A percentile compares a stretch with the other conserved stretches of the same genome.
Conservation (phyloP, 1,139 yeast species). For the Saccharomyces pastorianus region DNA sequence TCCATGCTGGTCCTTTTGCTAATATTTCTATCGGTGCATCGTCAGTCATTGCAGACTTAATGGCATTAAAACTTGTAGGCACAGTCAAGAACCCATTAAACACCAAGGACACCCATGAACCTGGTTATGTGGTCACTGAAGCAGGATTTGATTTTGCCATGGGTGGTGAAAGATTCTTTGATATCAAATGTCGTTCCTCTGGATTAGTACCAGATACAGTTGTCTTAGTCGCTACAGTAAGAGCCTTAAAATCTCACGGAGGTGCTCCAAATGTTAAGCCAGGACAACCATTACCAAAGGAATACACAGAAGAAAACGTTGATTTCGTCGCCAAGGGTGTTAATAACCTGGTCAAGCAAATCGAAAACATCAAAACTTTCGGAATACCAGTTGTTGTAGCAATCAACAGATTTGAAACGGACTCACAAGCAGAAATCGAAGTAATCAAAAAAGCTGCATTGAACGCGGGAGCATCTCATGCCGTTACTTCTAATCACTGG, state of each 20-base stretch:
- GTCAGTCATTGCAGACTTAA: slow-evolving; percentile 67
- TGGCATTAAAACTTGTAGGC: slow-evolving; percentile 60
- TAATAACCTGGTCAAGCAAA: slow-evolving; percentile 86
- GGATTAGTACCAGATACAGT: slow-evolving; percentile 88
- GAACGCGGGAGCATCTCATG: slow-evolving; percentile 92
- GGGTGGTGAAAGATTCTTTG: slow-evolving; percentile 98
- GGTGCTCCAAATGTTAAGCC: slow-evolving; percentile 98
- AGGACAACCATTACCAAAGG: slow-evolving; percentile 83
- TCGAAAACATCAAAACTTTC: slow-evolving; percentile 73
- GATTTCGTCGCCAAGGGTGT: slow-evolving; percentile 81
- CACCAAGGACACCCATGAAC: slow-evolving; percentile 46
- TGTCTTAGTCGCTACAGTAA: slow-evolving; percentile 92
- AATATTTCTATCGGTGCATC: slow-evolving; percentile 81
- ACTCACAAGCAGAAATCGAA: slow-evolving; percentile 74
- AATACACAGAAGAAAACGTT: slow-evolving; percentile 75
- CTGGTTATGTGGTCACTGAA: slow-evolving; percentile 92
- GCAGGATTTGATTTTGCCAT: slow-evolving; percentile 98
- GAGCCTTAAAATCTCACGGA: slow-evolving; percentile 96
- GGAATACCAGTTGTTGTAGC: slow-evolving; percentile 96
- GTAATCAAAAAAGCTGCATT: slow-evolving; percentile 76
- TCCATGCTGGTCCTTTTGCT: slow-evolving; percentile 84
- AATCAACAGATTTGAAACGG: slow-evolving; percentile 84
- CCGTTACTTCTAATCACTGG: slow-evolving; percentile 95
- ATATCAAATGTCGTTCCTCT: slow-evolving; percentile 90
- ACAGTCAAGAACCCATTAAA: slow-evolving; percentile 35